These are phyloP conservation scores for Chaetomiaceae sp. DNA, from an alignment of 2,329 filamentous ascomycete genomes.

Conservation along the genomic window DNA sequence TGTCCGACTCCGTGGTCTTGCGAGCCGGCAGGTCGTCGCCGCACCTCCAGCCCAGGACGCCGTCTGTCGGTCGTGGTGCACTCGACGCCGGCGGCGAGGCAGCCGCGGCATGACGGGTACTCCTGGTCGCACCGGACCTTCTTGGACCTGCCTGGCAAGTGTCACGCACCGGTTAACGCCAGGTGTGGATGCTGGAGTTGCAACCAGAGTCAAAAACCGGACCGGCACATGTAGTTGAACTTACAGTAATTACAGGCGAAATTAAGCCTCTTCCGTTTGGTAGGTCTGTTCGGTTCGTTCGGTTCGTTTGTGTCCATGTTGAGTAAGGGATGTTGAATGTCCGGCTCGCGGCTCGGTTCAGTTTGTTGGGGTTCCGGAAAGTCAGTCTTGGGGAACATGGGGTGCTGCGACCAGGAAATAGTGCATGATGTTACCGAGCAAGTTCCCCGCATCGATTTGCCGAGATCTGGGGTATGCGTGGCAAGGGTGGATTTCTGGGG, in stretches of 20 bases:
- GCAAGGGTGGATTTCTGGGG: background rate
- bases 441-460: background rate
- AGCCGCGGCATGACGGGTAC: conserved; percentile 1
- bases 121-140: conserved; percentile 3
- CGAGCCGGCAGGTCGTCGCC: background rate
- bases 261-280: conserved; percentile 1
- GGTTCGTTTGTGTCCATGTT: background rate
- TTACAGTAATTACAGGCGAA: conserved; percentile 3
- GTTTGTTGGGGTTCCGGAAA: background rate
- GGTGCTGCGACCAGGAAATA: background rate
- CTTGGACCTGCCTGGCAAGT: background rate
- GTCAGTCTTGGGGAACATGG: background rate
- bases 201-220: background rate
- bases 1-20: background rate
- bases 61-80: conserved; percentile 1
- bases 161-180: background rate
- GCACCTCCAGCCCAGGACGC: background rate
- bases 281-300: background rate
- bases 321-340: background rate
- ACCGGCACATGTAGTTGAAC: background rate
- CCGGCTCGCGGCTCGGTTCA: background rate
- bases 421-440: no score
- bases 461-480: background rate
- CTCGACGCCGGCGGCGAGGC: background rate
- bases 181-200: background rate